phyloP scores from a whole-genome alignment of 805 yeast species.

The Monosporozyma yasuniensis region DNA sequence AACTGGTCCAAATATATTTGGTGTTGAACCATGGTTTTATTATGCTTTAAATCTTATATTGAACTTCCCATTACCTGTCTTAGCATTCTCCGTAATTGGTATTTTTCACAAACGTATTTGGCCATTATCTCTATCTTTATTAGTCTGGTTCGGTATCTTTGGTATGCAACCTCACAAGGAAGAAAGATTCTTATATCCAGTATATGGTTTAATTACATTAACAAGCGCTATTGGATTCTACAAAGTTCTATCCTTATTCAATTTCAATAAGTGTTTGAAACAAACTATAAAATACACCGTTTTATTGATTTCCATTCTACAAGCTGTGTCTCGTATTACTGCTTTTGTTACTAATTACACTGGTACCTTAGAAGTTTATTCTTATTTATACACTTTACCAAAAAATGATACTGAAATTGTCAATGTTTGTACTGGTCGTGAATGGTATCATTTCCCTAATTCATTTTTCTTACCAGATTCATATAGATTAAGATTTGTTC shows the following conservation, averaged over 20 bases:
- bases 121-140: conserved; percentile 40
- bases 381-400: conserved; percentile 25
- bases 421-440: conserved; percentile 84
- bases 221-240: conserved; percentile 48
- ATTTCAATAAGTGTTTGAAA: conserved; percentile 6
- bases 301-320: conserved; percentile 12
- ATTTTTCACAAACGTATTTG: conserved; percentile 20
- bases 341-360: conserved; percentile 59
- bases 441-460: conserved; percentile 89
- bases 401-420: conserved; percentile 13
- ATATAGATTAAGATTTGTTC: conserved; percentile 56
- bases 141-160: conserved; percentile 62
- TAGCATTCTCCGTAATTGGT: conserved; percentile 26
- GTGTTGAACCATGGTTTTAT: conserved; percentile 70
- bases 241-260: conserved; percentile 12
- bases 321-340: conserved; percentile 43
- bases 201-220: conserved; percentile 60
- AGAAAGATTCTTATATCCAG: conserved; percentile 82
- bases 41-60: conserved; percentile 60
- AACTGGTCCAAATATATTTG: conserved; percentile 86
- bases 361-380: conserved; percentile 60
- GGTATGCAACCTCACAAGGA: conserved; percentile 81
- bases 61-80: conserved; percentile 52
- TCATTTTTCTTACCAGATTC: conserved; percentile 70
- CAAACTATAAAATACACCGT: conserved; percentile 11